These are phyloP conservation scores for Adenanthera pavonina DNA, from an alignment of 306 rosid genomes.

Conservation along the genomic window DNA sequence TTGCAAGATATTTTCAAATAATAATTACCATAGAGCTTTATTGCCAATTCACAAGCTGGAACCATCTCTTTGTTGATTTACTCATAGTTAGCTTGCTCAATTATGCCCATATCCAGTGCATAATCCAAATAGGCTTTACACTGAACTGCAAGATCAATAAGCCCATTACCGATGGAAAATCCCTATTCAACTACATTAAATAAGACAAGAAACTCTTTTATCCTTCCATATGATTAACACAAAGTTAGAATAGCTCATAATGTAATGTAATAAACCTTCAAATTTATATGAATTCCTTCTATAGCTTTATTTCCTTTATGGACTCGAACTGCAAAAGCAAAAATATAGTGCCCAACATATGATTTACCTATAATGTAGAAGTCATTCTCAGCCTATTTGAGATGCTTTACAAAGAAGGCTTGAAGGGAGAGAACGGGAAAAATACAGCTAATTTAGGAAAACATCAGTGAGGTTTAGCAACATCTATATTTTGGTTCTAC, in stretches of 20 bases:
- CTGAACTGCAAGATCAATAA: conserved; percentile 89
- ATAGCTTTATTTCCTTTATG: conserved; percentile 82
- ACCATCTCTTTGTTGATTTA: conserved; percentile 59
- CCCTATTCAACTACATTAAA: conserved; percentile 63
- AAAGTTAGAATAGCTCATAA: conserved; percentile 17
- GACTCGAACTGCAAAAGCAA: conserved; percentile 86
- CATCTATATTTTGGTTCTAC: neutral
- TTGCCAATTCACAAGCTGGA: conserved; percentile 83
- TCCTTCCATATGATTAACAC: neutral
- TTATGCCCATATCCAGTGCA: conserved; percentile 84
- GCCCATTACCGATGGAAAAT: conserved; percentile 90
- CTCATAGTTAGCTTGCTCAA: conserved; percentile 55
- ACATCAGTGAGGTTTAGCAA: neutral
- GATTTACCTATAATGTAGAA: conserved; percentile 91
- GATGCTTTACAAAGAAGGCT: conserved; percentile 88
- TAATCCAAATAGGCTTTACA: conserved; percentile 85
- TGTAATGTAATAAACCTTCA: conserved; percentile 60
- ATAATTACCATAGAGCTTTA: conserved; percentile 73
- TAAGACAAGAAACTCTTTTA: conserved; percentile 8
- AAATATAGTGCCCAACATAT: conserved; percentile 95
- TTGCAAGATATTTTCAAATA: conserved; percentile 1
- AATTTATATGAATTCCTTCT: conserved; percentile 86
- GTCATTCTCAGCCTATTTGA: conserved; percentile 72
- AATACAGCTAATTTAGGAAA: conserved; percentile 4
- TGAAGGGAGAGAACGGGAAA: conserved; percentile 26